Evolutionary conservation across 2,329 filamentous ascomycete species (phyloP), one percentile per base, ranked within the genome.

Genomic region (Fusarium xyrophilum): DNA sequence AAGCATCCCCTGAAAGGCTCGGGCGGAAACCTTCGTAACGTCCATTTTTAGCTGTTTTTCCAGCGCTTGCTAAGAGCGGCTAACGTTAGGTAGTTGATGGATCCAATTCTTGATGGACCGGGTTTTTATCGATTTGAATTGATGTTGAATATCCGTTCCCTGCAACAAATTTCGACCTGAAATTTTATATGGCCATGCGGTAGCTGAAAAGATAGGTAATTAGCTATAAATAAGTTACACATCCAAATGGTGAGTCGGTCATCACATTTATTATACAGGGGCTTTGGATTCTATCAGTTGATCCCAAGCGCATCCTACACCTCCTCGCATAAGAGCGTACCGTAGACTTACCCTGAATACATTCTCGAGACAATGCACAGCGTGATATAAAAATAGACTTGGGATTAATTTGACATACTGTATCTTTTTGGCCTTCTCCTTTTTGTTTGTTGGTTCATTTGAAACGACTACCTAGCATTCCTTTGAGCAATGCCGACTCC

Each of bases 1-100:
- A 50, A 65, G 64, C 68, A 65, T 70, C 73, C 71, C 72, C 69
- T 74, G 71, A 70, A 60, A 44, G 43, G 33, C 70, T 42, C 60
- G 55, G 55, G 42, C 35, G 36, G 65, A 55, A 66, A 62, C 62
- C 53, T 67, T 63, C 65, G 52, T 66, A 52, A 67, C 51, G 47
- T 54, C 66, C 73, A 74, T 72, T 66, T 65, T 67, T 71, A 61
- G 60, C 60, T 56, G 35, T 17, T 67, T 63, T 69, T 65, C 55
- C 55, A 60, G 54, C 48, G 56, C 58, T 59, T 62, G 42, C 61
- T 44, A 44, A 36, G 42, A 63, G 50, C 52, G 19, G 48, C 32
- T 47, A 43, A 14, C 17, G 40, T 43, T 43, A 9, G 15, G 32
- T 33, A 21, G 46, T 53, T 43, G 19, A 17, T 43, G 21, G 12